phyloP scores from a whole-genome alignment of 2,329 filamentous ascomycete species.

The Sclerotinia trifoliorum region DNA sequence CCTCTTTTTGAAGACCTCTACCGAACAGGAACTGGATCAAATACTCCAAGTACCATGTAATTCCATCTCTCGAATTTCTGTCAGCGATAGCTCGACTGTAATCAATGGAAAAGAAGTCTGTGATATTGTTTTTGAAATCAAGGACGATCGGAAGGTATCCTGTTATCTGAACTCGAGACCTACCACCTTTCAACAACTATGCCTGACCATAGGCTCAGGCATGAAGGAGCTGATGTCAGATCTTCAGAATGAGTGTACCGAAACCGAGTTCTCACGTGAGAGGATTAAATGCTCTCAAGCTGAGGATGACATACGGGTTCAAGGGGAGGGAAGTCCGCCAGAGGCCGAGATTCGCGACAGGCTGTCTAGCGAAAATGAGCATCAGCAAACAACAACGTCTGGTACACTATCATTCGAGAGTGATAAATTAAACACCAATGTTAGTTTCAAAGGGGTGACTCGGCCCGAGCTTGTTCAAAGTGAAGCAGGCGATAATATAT shows the following conservation, averaged over 20 bases:
- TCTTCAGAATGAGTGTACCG: neutral
- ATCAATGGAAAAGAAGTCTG: neutral
- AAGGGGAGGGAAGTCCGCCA: constrained; percentile 5
- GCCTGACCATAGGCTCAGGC: neutral
- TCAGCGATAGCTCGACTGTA: neutral
- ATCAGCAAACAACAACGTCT: neutral
- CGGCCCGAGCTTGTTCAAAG: neutral
- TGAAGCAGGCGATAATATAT: neutral
- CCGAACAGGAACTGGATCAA: constrained; percentile 22
- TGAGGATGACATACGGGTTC: neutral
- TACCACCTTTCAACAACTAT: neutral
- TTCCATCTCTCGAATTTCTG: constrained; percentile 6
- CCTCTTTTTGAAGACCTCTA: constrained; percentile 17
- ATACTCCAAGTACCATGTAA: constrained; percentile 21
- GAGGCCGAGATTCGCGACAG: neutral
- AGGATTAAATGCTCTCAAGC: neutral
- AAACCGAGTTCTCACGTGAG: neutral
- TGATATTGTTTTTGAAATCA: constrained; percentile 2
- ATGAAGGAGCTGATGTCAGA: neutral
- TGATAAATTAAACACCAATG: neutral
- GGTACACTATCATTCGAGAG: neutral
- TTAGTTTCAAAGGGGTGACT: neutral
- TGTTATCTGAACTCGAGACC: constrained; percentile 11
- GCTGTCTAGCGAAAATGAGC: neutral
- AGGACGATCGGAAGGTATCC: neutral